Conservation (phyloP, 2,329 filamentous ascomycete genomes). For the Fusarium verrucosum region DNA sequence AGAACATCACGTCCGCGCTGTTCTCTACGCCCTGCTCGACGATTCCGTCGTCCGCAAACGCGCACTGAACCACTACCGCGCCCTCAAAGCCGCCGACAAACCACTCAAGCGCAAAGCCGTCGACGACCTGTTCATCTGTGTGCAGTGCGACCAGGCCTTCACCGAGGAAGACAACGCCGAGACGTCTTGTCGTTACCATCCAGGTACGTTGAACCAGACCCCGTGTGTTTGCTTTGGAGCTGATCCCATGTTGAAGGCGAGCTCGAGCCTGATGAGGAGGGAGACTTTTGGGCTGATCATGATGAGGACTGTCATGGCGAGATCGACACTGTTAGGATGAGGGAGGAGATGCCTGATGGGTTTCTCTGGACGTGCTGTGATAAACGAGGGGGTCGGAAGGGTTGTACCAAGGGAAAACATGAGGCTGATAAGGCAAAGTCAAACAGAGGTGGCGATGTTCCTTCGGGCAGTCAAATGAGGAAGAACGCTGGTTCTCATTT, state of each 20-base stretch:
- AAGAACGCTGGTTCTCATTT: conserved; percentile 3
- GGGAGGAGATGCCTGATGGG: conserved; percentile 11
- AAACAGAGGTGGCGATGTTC: conserved; percentile 12
- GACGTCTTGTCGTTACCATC: conserved; percentile 8
- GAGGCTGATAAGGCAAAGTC: conserved; percentile 9
- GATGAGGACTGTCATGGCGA: conserved; percentile 7
- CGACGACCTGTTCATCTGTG: conserved; percentile 25
- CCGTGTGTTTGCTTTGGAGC: background rate
- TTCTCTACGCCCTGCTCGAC: conserved; percentile 33
- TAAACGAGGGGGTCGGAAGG: background rate
- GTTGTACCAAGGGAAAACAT: conserved; percentile 14
- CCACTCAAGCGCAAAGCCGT: conserved; percentile 32
- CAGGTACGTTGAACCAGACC: conserved; percentile 18
- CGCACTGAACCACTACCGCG: conserved; percentile 11
- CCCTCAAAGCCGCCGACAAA: background rate
- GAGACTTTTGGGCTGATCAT: conserved; percentile 16
- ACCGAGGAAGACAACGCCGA: conserved; percentile 18
- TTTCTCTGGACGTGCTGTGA: conserved; percentile 10
- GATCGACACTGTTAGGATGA: conserved; percentile 20
- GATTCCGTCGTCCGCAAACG: background rate
- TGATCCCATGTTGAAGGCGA: background rate
- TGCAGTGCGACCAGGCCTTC: conserved; percentile 24
- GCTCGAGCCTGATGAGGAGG: conserved; percentile 2
- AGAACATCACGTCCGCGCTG: conserved; percentile 27
- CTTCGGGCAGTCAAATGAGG: conserved; percentile 6